Conservation (phyloP, 1,284 basidiomycete genomes). For the Mycena sp. region DNA sequence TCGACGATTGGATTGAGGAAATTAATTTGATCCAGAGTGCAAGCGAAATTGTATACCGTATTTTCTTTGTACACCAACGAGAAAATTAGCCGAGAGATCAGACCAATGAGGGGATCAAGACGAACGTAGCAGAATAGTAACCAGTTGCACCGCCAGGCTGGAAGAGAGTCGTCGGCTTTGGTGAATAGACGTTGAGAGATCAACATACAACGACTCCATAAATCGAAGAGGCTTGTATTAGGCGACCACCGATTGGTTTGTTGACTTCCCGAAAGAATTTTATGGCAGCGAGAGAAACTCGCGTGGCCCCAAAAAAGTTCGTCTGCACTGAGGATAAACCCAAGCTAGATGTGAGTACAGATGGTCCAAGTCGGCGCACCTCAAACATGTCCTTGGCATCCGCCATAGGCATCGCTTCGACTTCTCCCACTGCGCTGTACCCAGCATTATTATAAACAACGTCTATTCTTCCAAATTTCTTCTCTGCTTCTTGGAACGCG, state of each 20-base stretch:
- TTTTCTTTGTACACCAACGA: background rate
- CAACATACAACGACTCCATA: slow-evolving; percentile 1
- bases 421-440: slow-evolving; percentile 30
- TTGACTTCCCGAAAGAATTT: slow-evolving; percentile 33
- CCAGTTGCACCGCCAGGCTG: slow-evolving; percentile 21
- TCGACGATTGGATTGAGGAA: too few species aligned
- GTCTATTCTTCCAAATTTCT: slow-evolving; percentile 37
- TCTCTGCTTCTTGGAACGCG: slow-evolving; percentile 28
- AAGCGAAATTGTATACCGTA: background rate
- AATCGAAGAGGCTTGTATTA: slow-evolving; percentile 30
- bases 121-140: slow-evolving; percentile 23
- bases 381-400: slow-evolving; percentile 34
- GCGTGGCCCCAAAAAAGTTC: slow-evolving; percentile 36
- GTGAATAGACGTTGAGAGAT: too few species aligned
- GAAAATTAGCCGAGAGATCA: background rate
- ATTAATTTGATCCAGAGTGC: background rate
- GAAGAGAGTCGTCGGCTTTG: background rate
- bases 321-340: slow-evolving; percentile 13
- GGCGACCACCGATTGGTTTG: slow-evolving; percentile 28
- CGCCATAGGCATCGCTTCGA: slow-evolving; percentile 34
- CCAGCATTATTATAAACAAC: slow-evolving; percentile 43
- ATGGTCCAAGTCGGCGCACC: slow-evolving; percentile 12
- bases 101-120: background rate
- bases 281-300: slow-evolving; percentile 30
- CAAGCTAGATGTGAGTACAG: background rate